Percentiles rank a stretch among this genome's conserved stretches.
Evolutionary conservation across 2,329 filamentous ascomycete species (phyloP).

Genomic region (Aspergillus pseudoterreus): DNA sequence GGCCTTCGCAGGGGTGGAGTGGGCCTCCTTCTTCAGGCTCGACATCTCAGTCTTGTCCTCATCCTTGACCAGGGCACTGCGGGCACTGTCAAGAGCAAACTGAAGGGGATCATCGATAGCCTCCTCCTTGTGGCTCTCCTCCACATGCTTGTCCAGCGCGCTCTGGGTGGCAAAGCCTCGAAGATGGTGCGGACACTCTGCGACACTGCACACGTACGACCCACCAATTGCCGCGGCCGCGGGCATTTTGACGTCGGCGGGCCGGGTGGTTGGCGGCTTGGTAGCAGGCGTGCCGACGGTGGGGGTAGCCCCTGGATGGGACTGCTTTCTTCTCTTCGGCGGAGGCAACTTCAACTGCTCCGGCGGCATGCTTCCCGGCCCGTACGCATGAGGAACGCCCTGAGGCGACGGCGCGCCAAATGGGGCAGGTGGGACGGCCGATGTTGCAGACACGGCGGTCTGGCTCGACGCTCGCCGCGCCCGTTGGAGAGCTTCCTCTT

Average conservation of each 20-base stretch:
- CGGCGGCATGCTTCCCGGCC: slow-evolving; percentile 49
- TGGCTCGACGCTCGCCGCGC: slow-evolving; percentile 37
- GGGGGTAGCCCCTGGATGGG: slow-evolving; percentile 36
- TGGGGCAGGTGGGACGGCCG: slow-evolving; percentile 51
- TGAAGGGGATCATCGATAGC: slow-evolving; percentile 52
- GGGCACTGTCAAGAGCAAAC: slow-evolving; percentile 54
- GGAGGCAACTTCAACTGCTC: slow-evolving; percentile 57
- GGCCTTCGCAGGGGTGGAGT: slow-evolving; percentile 14
- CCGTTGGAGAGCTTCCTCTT: slow-evolving; percentile 41
- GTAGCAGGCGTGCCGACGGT: slow-evolving; percentile 22
- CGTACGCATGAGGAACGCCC: slow-evolving; percentile 56
- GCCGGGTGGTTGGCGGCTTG: slow-evolving; percentile 28
- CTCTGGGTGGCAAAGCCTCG: slow-evolving; percentile 54
- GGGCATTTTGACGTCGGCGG: slow-evolving; percentile 37
- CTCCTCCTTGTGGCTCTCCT: slow-evolving; percentile 50
- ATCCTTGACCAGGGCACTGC: slow-evolving; percentile 48
- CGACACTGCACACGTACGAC: slow-evolving; percentile 52
- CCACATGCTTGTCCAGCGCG: slow-evolving; percentile 53
- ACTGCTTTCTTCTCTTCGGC: slow-evolving; percentile 55
- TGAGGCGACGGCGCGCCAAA: slow-evolving; percentile 54
- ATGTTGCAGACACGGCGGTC: slow-evolving; percentile 42
- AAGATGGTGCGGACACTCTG: slow-evolving; percentile 51
- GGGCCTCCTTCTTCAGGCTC: slow-evolving; percentile 16
- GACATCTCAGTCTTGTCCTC: slow-evolving; percentile 30
- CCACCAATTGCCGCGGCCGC: slow-evolving; percentile 36